Percentiles rank a stretch among this genome's conserved stretches.
Evolutionary conservation across 345 rosid genomes (phyloP).

Genomic region (Hibiscus tridactylites): DNA sequence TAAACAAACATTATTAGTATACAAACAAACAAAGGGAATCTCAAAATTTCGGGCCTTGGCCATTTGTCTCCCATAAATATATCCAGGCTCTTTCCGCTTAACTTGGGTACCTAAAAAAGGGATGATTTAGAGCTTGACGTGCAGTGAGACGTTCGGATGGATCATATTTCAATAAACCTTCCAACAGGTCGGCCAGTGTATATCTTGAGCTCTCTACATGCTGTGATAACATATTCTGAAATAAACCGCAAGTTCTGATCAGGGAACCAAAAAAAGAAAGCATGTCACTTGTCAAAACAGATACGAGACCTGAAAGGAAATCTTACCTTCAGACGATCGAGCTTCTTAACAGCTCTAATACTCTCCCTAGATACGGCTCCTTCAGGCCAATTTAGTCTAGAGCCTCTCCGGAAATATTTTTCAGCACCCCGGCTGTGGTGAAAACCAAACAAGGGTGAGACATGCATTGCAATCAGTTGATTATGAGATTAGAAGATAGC

Average conservation of each 20-base stretch:
- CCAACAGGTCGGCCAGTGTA: constrained; percentile 43
- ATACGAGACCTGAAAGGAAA: neutral
- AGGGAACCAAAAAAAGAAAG: neutral
- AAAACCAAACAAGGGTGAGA: constrained; percentile 8
- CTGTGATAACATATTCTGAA: constrained; percentile 53
- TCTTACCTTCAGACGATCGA: constrained; percentile 47
- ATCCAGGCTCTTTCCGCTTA: neutral
- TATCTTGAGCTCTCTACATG: constrained; percentile 38
- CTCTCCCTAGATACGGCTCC: constrained; percentile 79
- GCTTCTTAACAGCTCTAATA: constrained; percentile 75
- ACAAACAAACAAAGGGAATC: neutral
- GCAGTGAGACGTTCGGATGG: constrained; percentile 74
- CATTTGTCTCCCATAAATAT: constrained; percentile 9
- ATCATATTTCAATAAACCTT: constrained; percentile 52
- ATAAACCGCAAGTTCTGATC: neutral
- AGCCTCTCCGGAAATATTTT: no score
- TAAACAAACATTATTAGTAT: neutral
- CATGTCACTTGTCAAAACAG: neutral
- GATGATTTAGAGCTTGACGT: constrained; percentile 56
- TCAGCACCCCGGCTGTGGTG: constrained; percentile 35
- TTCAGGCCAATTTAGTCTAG: constrained; percentile 61
- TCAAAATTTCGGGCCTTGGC: constrained; percentile 1
- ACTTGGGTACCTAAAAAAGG: constrained; percentile 41
- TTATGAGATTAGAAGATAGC: neutral
- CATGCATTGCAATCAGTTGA: neutral